These are phyloP conservation scores for Pestalotiopsis sp. DNA, from an alignment of 2,329 filamentous ascomycete genomes.

Conservation along the genomic window DNA sequence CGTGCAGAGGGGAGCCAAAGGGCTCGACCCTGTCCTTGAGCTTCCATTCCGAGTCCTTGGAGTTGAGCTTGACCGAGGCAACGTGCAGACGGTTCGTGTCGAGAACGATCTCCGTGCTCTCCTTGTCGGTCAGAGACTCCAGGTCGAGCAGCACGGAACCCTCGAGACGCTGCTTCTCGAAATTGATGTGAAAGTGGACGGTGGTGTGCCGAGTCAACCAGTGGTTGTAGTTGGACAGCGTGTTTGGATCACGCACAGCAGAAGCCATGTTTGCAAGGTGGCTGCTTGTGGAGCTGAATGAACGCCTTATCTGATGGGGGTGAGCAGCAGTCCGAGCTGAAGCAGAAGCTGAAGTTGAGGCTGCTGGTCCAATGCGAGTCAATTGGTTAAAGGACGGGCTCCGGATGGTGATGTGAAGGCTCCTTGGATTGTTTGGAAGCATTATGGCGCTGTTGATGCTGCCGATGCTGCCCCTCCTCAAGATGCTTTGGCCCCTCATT, in stretches of 20 bases:
- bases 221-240: conserved; percentile 86
- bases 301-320: conserved; percentile 20
- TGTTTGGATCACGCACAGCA: conserved; percentile 74
- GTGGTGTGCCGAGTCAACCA: conserved; percentile 85
- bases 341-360: background rate
- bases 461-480: conserved; percentile 25
- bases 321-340: background rate
- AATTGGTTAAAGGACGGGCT: conserved; percentile 21
- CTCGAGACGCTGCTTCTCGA: conserved; percentile 73
- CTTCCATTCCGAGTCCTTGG: conserved; percentile 65
- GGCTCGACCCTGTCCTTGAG: conserved; percentile 71
- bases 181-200: conserved; percentile 81
- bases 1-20: conserved; percentile 71
- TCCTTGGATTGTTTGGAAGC: conserved; percentile 24
- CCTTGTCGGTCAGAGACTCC: conserved; percentile 73
- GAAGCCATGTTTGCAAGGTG: conserved; percentile 34
- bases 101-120: conserved; percentile 77
- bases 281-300: conserved; percentile 12
- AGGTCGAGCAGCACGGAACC: conserved; percentile 78
- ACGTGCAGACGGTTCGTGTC: conserved; percentile 87
- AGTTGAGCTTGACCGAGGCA: conserved; percentile 69
- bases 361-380: conserved; percentile 2
- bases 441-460: background rate
- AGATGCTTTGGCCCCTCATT: conserved; percentile 27
- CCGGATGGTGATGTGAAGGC: conserved; percentile 28